Evolutionary conservation across 2,329 filamentous ascomycete genomes (phyloP).

Genomic region (Alternaria gaisen): DNA sequence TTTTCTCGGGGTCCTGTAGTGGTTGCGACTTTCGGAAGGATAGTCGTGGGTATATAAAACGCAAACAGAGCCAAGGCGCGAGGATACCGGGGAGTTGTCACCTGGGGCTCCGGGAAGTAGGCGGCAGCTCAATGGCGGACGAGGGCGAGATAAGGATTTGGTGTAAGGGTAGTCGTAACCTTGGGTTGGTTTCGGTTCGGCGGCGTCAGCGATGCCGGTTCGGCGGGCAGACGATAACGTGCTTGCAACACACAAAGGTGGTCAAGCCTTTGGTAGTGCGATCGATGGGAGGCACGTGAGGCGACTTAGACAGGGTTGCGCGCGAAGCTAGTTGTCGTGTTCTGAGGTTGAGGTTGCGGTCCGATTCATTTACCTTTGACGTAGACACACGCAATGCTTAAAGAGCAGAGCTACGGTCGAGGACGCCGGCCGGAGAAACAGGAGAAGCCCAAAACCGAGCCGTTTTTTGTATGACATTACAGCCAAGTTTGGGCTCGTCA

Average conservation of each 20-base stretch:
- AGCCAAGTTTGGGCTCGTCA: constrained; percentile 36
- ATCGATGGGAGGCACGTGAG: constrained; percentile 34
- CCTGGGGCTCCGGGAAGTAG: constrained; percentile 13
- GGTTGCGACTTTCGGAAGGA: constrained; percentile 16
- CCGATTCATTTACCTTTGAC: constrained; percentile 17
- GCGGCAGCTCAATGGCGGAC: constrained; percentile 21
- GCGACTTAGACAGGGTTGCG: constrained; percentile 35
- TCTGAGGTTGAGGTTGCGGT: constrained; percentile 12
- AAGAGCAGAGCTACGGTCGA: constrained; percentile 18
- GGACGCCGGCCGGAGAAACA: constrained; percentile 41
- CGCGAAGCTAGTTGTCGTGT: constrained; percentile 16
- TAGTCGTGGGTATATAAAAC: constrained; percentile 32
- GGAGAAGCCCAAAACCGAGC: constrained; percentile 40
- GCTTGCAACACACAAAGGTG: constrained; percentile 18
- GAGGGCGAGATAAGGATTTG: constrained; percentile 33
- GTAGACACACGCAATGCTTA: constrained; percentile 11
- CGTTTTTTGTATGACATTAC: constrained; percentile 38
- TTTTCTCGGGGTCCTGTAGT: not conserved
- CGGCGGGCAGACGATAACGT: constrained; percentile 33
- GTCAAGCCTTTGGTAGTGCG: constrained; percentile 26
- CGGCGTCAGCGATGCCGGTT: constrained; percentile 31
- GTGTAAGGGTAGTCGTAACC: constrained; percentile 25
- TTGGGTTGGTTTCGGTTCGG: constrained; percentile 23
- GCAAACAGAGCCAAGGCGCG: constrained; percentile 30
- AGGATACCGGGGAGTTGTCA: constrained; percentile 23